Evolutionary conservation across 2,329 filamentous ascomycete genomes (phyloP), one percentile per base, ranked within the genome.

Genomic region (Aspergillus fijiensis): DNA sequence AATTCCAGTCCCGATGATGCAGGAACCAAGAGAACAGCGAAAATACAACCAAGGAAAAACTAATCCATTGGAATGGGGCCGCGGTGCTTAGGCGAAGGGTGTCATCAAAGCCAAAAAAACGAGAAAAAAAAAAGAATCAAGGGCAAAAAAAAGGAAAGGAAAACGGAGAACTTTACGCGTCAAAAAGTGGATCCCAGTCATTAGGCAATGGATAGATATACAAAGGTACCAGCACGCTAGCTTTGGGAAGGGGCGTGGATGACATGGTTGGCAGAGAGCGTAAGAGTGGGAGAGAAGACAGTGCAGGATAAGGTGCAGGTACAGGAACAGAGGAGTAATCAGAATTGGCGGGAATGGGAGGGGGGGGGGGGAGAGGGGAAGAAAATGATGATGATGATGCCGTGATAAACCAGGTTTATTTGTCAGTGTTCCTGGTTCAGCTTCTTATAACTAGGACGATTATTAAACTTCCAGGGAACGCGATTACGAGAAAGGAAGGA

Each of bases 121-220:
- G 11, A 21, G 14, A 55, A 27, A 49, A n/a, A 39, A 39, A 39
- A n/a, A 39, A 39, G 33, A 21, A 56, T 12, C 31, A 33, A 33
- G 23, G 3, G 2, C 2, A 27, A 10, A 31, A 51, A 35, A 57
- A n/a, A 21, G 45, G 27, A 39, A 29, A 29, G 25, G 12, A 23
- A 23, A 31, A 45, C 19, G 48, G 48, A 56, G 27, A 23, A 53
- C 51, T 48, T 62, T 55, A 65, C 63, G 63, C 62, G 21, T 61
- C 39, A 53, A 62, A 65, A 1, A 65, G 63, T 62, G 62, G 63
- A 56, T 57, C 60, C 63, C 63, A 65, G 9, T 55, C 60, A n/a
- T 59, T 60, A 2, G 57, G 27, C 48, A 64, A 27, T 29, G 63
- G 63, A 51, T 65, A 65, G 35, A 65, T 64, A 39, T 65, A 65